Evolutionary conservation across 352 stramenopile species (phyloP).

Genomic region (Globisporangium lucens): DNA sequence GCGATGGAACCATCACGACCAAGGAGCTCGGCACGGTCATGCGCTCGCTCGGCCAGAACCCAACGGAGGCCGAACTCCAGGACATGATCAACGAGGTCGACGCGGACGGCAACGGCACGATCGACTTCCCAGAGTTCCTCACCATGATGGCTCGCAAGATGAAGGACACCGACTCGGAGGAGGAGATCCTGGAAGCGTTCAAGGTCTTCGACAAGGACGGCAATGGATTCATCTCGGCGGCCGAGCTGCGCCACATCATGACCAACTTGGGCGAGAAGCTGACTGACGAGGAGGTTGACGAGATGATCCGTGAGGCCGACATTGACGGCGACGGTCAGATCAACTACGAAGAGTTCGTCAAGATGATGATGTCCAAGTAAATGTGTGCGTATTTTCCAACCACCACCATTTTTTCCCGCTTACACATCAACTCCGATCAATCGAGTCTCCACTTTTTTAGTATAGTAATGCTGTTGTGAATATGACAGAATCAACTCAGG

Average conservation of each 20-base stretch:
- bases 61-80: constrained; percentile 96
- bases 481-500: constrained; percentile 1
- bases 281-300: constrained; percentile 98
- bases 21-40: constrained; percentile 99
- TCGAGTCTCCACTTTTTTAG: neutral
- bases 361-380: constrained; percentile 99
- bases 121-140: constrained; percentile 99
- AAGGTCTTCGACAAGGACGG: constrained; percentile 99
- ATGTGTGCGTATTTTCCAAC: constrained; percentile 8
- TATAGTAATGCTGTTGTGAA: constrained; percentile 4
- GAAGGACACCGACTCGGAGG: constrained; percentile 98
- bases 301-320: constrained; percentile 99
- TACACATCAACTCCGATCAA: neutral
- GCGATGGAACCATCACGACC: constrained; percentile 98
- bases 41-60: constrained; percentile 98
- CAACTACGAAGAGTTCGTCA: constrained; percentile 99
- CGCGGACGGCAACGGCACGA: constrained; percentile 98
- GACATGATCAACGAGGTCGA: constrained; percentile 99
- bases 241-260: constrained; percentile 98
- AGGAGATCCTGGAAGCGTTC: constrained; percentile 98
- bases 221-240: constrained; percentile 98
- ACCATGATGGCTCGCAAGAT: constrained; percentile 99
- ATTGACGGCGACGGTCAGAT: constrained; percentile 99
- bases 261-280: constrained; percentile 99
- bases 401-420: neutral